Evolutionary conservation across 2,329 filamentous ascomycete genomes (phyloP), one percentile per base, ranked within the genome.

Genomic region (Fusarium tuaranense): DNA sequence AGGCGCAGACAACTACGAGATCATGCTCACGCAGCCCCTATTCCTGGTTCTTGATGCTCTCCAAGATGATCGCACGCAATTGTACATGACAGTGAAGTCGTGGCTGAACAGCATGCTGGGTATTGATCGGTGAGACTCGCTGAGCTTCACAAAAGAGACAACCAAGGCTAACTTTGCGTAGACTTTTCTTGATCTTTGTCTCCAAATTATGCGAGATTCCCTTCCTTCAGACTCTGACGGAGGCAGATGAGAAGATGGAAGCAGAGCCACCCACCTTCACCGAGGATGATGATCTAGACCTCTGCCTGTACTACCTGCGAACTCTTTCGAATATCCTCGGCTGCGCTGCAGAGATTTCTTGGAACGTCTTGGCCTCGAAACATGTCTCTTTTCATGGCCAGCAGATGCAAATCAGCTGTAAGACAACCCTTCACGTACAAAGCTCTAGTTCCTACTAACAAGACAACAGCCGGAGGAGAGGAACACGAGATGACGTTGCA

Each of bases 1-100:
- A 9, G 90, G 90, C 8, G 86, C 86, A 78, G 90, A 90, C 32
- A 87, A 92, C 73, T 94, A 92, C 79, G 90, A 94, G 76, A 85
- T 92, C 7, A 92, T 98, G 85, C 87, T 98, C 46, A 92, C 92
- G 7, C 90, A 95, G 60, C 96, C 96, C 1, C 83, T 98, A 20
- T 93, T 98, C 72, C 84, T 97, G 13, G 88, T 97, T 72, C 86
- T 98, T 30, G 96, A 98, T 82, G 89, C 92, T 1, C 86, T 98
- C 1, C 84, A 90, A 20, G 92, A 95, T 68, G 92, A 94, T 69
- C 88, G 90, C 22, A 92, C 91, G 3, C 93, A 95, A 76, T 85
- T 93, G 16, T 94, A 92, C 71, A 92, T 95, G 83, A 92, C 93
- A 30, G 91, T 94, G 44, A 93, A 92, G 77, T 91, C 90, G 59